Base-by-base conservation (phyloP, 768 basidiomycete species). In the Termitomyces bulborhizus region DNA sequence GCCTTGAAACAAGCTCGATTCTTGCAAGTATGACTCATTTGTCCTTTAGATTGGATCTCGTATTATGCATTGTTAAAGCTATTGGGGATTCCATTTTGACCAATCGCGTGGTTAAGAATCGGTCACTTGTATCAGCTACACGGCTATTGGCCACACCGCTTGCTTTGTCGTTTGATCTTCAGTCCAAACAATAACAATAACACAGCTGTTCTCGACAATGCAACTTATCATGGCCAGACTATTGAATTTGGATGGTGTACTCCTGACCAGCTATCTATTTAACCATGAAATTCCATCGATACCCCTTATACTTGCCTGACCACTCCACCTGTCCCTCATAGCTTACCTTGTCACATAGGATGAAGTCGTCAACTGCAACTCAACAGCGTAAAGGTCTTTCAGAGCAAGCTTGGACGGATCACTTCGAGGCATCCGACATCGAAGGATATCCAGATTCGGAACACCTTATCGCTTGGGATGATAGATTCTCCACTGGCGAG, bases 391-490 rank as follows among this genome's bases (percentile, higher is more conserved):
- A 16, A 9, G 1, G 15, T 12, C 12, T 39, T 39, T 26, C 36
- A 16, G 27, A 15, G n/a, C n/a, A 41, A 31, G 27, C 9, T 24
- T n/a, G 24, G 24, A 26, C 13, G 34, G 18, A 16, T 36, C 21
- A 6, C 16, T 41, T 2, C 31, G 6, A 32, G 21, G 24, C 18
- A 32, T 49, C 48, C 8, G 4, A 37, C n/a, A 16, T 21, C 27
- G 37, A 41, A n/a, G 42, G 3, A 40, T 29, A 45, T 42, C 26
- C 46, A 9, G 43, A 39, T 15, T 56, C 52, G 46, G 58, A 56
- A 51, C 53, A 60, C 27, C 29, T 41, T 12, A 32, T 49, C 13
- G 55, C 48, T 42, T 41, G 26, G 46, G 55, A 60, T 51, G 48
- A 54, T 18, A 12, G 37, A 27, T 53, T 44, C 21, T 54, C 52